Evolutionary conservation across 441 rosid species (phyloP), one percentile per base, ranked within the genome.

Genomic region (Viola pubescens): DNA sequence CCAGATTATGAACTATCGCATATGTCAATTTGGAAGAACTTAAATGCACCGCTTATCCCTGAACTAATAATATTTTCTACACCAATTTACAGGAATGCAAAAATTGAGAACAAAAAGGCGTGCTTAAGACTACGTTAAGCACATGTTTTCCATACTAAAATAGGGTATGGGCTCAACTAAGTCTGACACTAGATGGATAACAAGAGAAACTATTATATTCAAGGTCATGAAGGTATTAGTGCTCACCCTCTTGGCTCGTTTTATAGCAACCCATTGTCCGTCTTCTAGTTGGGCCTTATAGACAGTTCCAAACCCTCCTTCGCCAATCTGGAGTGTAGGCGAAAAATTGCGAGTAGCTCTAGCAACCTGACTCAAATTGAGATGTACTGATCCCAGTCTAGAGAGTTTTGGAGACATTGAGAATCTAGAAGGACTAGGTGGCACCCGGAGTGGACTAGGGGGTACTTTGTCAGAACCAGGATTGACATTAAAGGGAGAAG

Each of bases 181-280:
- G 34, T 37, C 14, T 9, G 16, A 9, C 41, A 66, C 54, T 38
- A 40, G n/a, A 10, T 46, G 38, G 49, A 12, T 45, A 4, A 43
- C 42, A 7, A 13, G 37, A 55, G n/a, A 62, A 37, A 9, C 40
- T 46, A 47, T 37, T 47, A 26, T 26, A 26, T 26, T 26, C 34
- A 26, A 26, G 34, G 34, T 26, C 34, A 26, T 26, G 34, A 26
- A 26, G 54, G 14, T 16, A 56, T 62, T 37, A 56, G 11, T 7
- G n/a, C 65, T 64, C 75, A 88, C 98, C 94, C 81, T 87, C 79
- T 89, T 94, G 55, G 89, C 98, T 73, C 97, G 86, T 83, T 94
- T 94, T 64, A 94, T 81, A 73, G 98, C 98, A 55, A 94, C 95
- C 60, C 82, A 65, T 63, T 73, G 92, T 52, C 89, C 87, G 39